Percentiles rank a stretch among this genome's conserved stretches.
phyloP scores from a whole-genome alignment of 2,329 filamentous ascomycete species.

The Beauveria sp. region DNA sequence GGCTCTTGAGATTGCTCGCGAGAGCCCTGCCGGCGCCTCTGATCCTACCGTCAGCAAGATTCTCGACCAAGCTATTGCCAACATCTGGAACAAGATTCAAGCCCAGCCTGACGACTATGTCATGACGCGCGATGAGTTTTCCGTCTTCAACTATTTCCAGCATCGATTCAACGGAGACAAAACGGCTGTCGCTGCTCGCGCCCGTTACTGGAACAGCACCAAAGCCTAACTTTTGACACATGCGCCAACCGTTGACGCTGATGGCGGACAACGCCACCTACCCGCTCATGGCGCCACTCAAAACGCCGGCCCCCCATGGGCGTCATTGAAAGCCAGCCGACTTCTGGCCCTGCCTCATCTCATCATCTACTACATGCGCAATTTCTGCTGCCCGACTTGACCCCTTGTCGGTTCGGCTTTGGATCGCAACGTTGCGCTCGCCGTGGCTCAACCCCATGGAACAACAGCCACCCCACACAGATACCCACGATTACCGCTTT shows the following conservation, averaged over 20 bases:
- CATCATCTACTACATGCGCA: neutral
- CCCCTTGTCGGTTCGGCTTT: neutral
- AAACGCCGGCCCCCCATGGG: neutral
- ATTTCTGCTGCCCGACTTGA: neutral
- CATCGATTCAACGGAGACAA: slow-evolving; percentile 51
- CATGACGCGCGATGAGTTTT: slow-evolving; percentile 70
- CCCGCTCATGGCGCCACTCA: neutral
- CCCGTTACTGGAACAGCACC: slow-evolving; percentile 45
- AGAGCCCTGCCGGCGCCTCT: slow-evolving; percentile 57
- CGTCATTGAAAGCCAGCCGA: neutral
- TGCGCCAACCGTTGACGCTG: neutral
- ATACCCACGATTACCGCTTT: neutral
- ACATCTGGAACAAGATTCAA: slow-evolving; percentile 62
- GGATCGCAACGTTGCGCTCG: slow-evolving; percentile 2
- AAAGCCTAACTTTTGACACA: slow-evolving; percentile 22
- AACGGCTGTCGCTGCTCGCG: slow-evolving; percentile 39
- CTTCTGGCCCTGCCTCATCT: neutral
- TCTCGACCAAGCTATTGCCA: slow-evolving; percentile 55
- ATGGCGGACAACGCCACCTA: neutral
- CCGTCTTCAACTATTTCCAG: slow-evolving; percentile 80
- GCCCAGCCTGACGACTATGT: slow-evolving; percentile 61
- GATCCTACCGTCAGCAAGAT: slow-evolving; percentile 56
- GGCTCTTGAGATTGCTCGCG: slow-evolving; percentile 69
- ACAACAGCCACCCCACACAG: neutral
- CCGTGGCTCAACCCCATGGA: neutral